These are phyloP conservation scores for Calonectria pteridis DNA, from an alignment of 2,329 filamentous ascomycete genomes.

Conservation along the genomic window DNA sequence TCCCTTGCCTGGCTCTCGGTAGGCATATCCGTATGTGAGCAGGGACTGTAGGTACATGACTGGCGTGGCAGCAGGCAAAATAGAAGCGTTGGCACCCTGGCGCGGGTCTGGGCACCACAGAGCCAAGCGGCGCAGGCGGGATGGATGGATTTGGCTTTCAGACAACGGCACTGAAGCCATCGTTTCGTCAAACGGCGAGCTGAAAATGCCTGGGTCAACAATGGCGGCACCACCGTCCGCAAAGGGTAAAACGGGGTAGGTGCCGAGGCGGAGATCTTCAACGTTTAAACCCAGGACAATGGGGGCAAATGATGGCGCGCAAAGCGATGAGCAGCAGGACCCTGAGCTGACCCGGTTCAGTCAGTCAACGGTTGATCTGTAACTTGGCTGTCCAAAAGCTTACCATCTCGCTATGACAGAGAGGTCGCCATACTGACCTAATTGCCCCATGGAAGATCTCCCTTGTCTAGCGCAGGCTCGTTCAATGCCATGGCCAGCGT, in stretches of 20 bases:
- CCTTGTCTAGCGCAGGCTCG: slow-evolving; percentile 48
- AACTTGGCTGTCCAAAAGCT: slow-evolving; percentile 5
- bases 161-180: slow-evolving; percentile 27
- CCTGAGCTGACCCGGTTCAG: slow-evolving; percentile 1
- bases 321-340: slow-evolving; percentile 5
- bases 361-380: slow-evolving; percentile 18
- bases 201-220: slow-evolving; percentile 10
- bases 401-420: slow-evolving; percentile 14
- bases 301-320: not conserved
- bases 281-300: not conserved
- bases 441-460: slow-evolving; percentile 27
- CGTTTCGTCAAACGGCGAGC: slow-evolving; percentile 27
- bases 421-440: slow-evolving; percentile 25
- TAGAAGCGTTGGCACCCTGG: slow-evolving; percentile 7
- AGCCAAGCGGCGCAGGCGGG: slow-evolving; percentile 10
- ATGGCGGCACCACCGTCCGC: not conserved
- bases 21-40: slow-evolving; percentile 7
- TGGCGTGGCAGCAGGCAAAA: slow-evolving; percentile 10
- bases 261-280: not conserved
- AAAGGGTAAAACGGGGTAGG: not conserved
- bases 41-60: not conserved
- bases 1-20: slow-evolving; percentile 25
- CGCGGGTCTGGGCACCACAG: slow-evolving; percentile 1
- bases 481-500: slow-evolving; percentile 45
- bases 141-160: slow-evolving; percentile 26